Conservation (phyloP, 2,329 filamentous ascomycete species). For the Polytolypa hystricis region DNA sequence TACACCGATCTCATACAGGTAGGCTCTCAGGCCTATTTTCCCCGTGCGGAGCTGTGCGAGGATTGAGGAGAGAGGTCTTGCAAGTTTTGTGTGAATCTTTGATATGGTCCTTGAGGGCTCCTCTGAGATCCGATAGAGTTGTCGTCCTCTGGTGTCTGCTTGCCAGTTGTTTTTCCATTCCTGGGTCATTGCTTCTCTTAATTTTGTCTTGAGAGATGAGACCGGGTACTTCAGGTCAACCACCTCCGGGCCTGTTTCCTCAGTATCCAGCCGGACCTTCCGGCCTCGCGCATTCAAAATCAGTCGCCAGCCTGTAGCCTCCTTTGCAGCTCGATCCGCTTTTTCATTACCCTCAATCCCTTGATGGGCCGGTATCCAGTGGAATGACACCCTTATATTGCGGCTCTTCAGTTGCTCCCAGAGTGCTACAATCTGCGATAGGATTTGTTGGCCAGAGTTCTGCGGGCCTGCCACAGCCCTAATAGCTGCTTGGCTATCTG, state of each 20-base stretch:
- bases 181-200: no score
- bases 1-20: constrained; percentile 7
- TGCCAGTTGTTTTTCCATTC: no score
- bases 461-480: background rate
- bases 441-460: constrained; percentile 6
- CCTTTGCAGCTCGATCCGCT: constrained; percentile 9
- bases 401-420: constrained; percentile 1
- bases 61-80: constrained; percentile 4
- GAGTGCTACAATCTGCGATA: constrained; percentile 2
- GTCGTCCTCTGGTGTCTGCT: no score
- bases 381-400: constrained; percentile 8
- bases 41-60: constrained; percentile 8
- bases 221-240: no score
- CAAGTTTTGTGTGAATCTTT: no score
- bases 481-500: background rate
- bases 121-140: no score
- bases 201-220: no score
- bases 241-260: no score
- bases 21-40: constrained; percentile 9
- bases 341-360: constrained; percentile 10
- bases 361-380: constrained; percentile 11
- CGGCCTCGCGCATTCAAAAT: no score
- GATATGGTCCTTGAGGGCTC: no score
- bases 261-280: no score
- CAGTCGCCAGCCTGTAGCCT: constrained; percentile 8